These are phyloP conservation scores for Phaeosphaeriaceae sp. DNA, from an alignment of 2,329 filamentous ascomycete genomes.

Conservation along the genomic window DNA sequence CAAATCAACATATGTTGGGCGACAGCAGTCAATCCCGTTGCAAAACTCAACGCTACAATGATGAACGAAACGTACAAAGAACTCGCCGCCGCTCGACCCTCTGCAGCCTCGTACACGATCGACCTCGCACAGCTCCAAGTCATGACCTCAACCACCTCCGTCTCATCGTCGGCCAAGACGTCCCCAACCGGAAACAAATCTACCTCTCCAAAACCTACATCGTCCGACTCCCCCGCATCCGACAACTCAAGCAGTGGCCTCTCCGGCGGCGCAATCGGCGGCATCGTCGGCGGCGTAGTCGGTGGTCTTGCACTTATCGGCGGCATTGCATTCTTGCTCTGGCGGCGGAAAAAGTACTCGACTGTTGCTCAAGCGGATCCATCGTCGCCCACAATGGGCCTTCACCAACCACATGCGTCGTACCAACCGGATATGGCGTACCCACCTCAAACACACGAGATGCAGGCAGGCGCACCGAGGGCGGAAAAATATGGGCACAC, in stretches of 20 bases:
- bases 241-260: neutral
- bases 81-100: constrained; percentile 17
- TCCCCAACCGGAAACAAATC: constrained; percentile 1
- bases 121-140: constrained; percentile 6
- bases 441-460: neutral
- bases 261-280: constrained; percentile 28
- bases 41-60: constrained; percentile 9
- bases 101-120: constrained; percentile 17
- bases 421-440: neutral
- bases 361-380: neutral
- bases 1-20: constrained; percentile 39
- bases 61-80: constrained; percentile 27
- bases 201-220: constrained; percentile 1
- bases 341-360: constrained; percentile 4
- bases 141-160: neutral
- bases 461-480: neutral
- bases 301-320: constrained; percentile 26
- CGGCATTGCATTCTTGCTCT: constrained; percentile 16
- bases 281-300: constrained; percentile 25
- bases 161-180: neutral
- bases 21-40: constrained; percentile 17
- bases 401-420: neutral
- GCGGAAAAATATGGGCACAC: neutral
- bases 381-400: neutral
- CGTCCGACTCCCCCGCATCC: neutral